A percentile compares a stretch with the other conserved stretches of the same genome.
Evolutionary conservation across 2,329 filamentous ascomycete genomes (phyloP).

Genomic region (Sporothrix brasiliensis): DNA sequence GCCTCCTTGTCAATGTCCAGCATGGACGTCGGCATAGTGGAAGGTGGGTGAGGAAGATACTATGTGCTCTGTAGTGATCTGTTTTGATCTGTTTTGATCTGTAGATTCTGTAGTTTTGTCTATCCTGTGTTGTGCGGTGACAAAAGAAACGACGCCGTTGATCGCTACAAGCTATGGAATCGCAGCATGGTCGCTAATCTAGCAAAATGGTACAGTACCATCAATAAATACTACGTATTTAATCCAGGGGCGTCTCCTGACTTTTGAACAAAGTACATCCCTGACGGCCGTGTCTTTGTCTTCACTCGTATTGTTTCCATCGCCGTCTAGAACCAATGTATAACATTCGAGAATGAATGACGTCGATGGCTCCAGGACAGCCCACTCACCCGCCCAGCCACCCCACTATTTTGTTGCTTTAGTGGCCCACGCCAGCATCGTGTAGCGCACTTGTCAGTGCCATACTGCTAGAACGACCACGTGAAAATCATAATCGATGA

Average conservation of each 20-base stretch:
- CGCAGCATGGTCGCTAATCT: no score
- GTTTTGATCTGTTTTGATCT: no score
- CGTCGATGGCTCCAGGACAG: slow-evolving; percentile 8
- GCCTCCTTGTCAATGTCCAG: slow-evolving; percentile 23
- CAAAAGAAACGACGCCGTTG: no score
- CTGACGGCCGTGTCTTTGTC: neutral
- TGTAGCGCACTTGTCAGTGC: slow-evolving; percentile 7
- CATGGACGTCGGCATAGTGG: slow-evolving; percentile 13
- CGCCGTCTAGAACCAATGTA: neutral
- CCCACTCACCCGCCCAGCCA: neutral
- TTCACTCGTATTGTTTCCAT: neutral
- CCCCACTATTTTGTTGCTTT: slow-evolving; percentile 5
- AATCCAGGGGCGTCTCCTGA: no score
- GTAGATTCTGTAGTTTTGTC: neutral
- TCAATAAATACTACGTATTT: neutral
- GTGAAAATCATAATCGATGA: no score
- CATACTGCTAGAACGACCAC: neutral
- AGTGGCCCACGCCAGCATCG: neutral
- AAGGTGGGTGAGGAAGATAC: no score
- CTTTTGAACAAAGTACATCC: no score
- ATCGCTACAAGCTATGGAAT: no score
- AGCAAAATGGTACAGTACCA: no score
- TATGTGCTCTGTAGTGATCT: no score
- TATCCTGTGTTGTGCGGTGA: no score
- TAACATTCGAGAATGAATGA: slow-evolving; percentile 20